Conservation (phyloP, 2,329 filamentous ascomycete genomes). For the Botryotinia narcissicola region DNA sequence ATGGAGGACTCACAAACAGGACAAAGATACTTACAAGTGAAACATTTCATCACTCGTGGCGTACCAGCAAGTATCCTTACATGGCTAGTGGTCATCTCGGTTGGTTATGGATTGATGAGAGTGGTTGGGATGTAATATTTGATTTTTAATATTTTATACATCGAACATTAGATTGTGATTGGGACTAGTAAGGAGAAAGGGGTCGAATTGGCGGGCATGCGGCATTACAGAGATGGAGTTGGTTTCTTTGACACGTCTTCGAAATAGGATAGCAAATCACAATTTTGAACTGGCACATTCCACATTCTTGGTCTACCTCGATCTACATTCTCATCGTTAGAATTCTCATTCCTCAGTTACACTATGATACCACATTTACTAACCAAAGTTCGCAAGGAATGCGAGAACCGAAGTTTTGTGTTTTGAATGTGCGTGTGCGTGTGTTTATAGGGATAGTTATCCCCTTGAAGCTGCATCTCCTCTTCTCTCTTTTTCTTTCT, state of each 20-base stretch:
- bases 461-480: background rate
- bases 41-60: slow-evolving; percentile 92
- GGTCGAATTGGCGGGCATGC: background rate
- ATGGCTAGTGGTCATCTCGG: slow-evolving; percentile 75
- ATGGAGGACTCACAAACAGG: slow-evolving; percentile 93
- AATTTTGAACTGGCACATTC: background rate
- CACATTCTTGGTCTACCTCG: background rate
- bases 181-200: background rate
- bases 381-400: background rate
- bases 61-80: slow-evolving; percentile 83
- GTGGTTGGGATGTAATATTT: slow-evolving; percentile 31
- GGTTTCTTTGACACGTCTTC: background rate
- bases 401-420: background rate
- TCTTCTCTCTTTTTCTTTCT: background rate
- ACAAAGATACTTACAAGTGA: slow-evolving; percentile 85
- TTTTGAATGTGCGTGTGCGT: background rate
- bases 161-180: background rate
- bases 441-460: background rate
- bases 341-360: background rate
- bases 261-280: slow-evolving; percentile 1
- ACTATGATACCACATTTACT: background rate
- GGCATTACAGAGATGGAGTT: background rate
- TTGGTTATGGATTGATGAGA: slow-evolving; percentile 90
- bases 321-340: slow-evolving; percentile 6
- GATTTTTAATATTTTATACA: background rate